Percentiles rank a stretch among this genome's conserved stretches.
Evolutionary conservation across 441 rosid genomes (phyloP).

Genomic region (Populus hybrid): DNA sequence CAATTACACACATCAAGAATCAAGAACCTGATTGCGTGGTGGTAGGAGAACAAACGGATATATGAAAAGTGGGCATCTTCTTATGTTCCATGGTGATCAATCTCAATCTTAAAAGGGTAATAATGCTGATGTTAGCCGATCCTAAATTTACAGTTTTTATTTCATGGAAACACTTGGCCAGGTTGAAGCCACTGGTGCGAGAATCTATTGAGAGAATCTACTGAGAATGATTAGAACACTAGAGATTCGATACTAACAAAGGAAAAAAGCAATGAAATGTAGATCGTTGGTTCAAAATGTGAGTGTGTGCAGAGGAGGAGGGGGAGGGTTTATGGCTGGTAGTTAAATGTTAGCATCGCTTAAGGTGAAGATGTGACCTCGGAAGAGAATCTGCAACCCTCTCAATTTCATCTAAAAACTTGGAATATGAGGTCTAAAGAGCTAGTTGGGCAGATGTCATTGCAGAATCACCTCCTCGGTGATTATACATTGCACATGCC

Average conservation of each 20-base stretch:
- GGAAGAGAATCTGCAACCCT: conserved; percentile 11
- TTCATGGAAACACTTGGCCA: not conserved
- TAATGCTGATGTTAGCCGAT: conserved; percentile 10
- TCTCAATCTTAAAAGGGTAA: conserved; percentile 9
- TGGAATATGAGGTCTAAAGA: too few species aligned
- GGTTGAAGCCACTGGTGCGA: too few species aligned
- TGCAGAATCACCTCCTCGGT: too few species aligned
- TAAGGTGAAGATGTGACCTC: conserved; percentile 9
- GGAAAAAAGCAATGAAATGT: conserved; percentile 5
- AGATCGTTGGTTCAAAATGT: too few species aligned
- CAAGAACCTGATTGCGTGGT: conserved; percentile 1
- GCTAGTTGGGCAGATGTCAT: too few species aligned
- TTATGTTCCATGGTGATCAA: conserved; percentile 28
- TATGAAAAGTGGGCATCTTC: conserved; percentile 21
- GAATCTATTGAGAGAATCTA: conserved; percentile 12
- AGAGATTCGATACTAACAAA: conserved; percentile 12
- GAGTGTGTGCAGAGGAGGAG: too few species aligned
- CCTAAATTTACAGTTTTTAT: conserved; percentile 1
- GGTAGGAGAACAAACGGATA: conserved; percentile 5
- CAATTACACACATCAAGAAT: too few species aligned
- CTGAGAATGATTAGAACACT: conserved; percentile 15
- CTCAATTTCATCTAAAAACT: not conserved
- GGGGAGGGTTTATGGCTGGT: not conserved
- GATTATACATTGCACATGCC: too few species aligned
- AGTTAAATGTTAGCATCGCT: conserved; percentile 20